Conservation (phyloP, 2,329 filamentous ascomycete genomes). For the Periconia digitata region DNA sequence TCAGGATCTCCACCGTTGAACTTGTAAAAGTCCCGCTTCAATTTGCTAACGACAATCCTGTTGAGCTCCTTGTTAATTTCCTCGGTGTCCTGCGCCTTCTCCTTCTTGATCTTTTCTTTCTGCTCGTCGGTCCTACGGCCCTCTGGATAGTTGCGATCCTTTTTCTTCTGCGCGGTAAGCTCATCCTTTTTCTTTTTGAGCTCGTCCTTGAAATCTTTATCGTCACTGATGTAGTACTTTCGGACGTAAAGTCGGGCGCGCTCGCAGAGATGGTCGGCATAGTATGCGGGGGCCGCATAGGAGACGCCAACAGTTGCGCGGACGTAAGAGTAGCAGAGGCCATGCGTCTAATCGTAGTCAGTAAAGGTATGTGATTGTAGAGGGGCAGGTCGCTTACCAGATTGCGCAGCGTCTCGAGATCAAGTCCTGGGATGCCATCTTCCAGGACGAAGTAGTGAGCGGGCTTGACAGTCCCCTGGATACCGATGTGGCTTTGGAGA, state of each 20-base stretch:
- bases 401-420: slow-evolving; percentile 6
- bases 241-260: slow-evolving; percentile 34
- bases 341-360: slow-evolving; percentile 21
- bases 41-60: not conserved
- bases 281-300: slow-evolving; percentile 41
- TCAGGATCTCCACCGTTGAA: not conserved
- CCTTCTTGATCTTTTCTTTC: not conserved
- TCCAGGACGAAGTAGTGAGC: slow-evolving; percentile 38
- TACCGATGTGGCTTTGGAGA: slow-evolving; percentile 34
- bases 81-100: not conserved
- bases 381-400: slow-evolving; percentile 17
- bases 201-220: not conserved
- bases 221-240: slow-evolving; percentile 5
- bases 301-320: slow-evolving; percentile 34
- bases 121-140: not conserved
- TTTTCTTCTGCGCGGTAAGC: not conserved
- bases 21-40: not conserved
- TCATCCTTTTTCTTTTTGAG: not conserved
- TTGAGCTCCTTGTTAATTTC: not conserved
- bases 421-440: slow-evolving; percentile 25
- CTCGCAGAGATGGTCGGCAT: slow-evolving; percentile 45
- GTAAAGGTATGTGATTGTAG: not conserved
- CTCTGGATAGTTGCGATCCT: not conserved
- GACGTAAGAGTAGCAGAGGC: slow-evolving; percentile 39
- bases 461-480: slow-evolving; percentile 34